These are phyloP conservation scores for Penicillium sp. DNA, from an alignment of 2,329 filamentous ascomycete genomes.

Conservation along the genomic window DNA sequence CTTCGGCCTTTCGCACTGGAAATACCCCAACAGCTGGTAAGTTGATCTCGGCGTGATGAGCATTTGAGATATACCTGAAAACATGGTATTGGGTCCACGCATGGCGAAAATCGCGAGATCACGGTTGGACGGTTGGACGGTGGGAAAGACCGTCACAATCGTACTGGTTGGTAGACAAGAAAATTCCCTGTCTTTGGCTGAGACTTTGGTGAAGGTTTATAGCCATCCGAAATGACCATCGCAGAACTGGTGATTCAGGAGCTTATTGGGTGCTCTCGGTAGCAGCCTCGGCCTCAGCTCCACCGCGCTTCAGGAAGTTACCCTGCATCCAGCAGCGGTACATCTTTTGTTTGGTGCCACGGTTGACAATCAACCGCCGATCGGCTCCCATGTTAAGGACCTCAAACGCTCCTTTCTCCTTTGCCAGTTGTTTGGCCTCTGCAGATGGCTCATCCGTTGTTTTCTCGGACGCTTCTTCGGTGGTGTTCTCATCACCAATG, in stretches of 20 bases:
- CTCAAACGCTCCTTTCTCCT: conserved; percentile 56
- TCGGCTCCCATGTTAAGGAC: conserved; percentile 80
- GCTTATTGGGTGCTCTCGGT: conserved; percentile 16
- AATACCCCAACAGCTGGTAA: not conserved
- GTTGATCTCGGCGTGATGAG: not conserved
- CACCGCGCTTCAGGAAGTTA: conserved; percentile 42
- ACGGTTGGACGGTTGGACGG: not conserved
- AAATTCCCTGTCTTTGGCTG: not conserved
- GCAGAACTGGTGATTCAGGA: not conserved
- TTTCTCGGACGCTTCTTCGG: not conserved
- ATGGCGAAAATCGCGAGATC: not conserved
- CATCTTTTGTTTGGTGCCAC: conserved; percentile 91
- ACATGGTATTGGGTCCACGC: not conserved
- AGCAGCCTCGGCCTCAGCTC: not conserved
- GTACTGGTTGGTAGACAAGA: not conserved
- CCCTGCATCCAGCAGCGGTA: conserved; percentile 78
- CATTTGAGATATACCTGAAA: not conserved
- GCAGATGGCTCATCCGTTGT: conserved; percentile 3
- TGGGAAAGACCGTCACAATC: not conserved
- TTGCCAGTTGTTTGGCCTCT: conserved; percentile 13
- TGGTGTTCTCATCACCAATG: not conserved
- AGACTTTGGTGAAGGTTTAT: not conserved
- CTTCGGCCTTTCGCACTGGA: not conserved
- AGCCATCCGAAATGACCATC: not conserved
- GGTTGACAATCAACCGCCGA: conserved; percentile 85